These are phyloP conservation scores for Tardiomyces depauwii DNA, from an alignment of 1,139 yeast genomes.

Conservation along the genomic window DNA sequence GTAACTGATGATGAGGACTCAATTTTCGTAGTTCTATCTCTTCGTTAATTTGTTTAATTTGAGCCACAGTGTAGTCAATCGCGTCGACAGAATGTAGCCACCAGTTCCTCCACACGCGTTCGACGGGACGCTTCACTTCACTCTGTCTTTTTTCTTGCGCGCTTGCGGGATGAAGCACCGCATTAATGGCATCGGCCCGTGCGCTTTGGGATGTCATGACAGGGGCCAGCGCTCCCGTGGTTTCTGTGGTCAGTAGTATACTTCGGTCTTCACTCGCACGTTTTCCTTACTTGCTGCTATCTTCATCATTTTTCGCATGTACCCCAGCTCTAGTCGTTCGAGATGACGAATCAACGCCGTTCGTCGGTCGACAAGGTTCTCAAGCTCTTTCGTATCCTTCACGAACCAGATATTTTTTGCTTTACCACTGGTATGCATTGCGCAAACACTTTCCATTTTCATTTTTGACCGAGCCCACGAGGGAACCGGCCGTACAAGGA, in stretches of 20 bases:
- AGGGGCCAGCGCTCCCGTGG: too few relatives aligned
- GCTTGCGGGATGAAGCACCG: too few relatives aligned
- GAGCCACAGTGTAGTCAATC: not conserved
- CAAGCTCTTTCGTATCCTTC: conserved; percentile 15
- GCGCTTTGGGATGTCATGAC: too few relatives aligned
- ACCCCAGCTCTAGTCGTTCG: conserved; percentile 13
- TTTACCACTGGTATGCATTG: conserved; percentile 6
- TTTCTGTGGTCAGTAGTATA: not conserved
- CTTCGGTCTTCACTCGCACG: too few relatives aligned
- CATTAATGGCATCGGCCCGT: too few relatives aligned
- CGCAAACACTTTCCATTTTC: not conserved
- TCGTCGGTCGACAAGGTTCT: conserved; percentile 11
- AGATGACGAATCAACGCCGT: conserved; percentile 8
- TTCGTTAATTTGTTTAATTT: not conserved
- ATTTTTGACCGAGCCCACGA: not conserved
- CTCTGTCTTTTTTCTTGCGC: too few relatives aligned
- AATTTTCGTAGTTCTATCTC: not conserved
- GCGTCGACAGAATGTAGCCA: not conserved
- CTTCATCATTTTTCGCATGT: conserved; percentile 5
- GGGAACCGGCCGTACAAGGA: not conserved
- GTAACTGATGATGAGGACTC: not conserved
- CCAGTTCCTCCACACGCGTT: not conserved
- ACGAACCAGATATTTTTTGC: conserved; percentile 21
- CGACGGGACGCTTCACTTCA: too few relatives aligned
- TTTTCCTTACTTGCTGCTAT: not conserved